Percentiles rank a stretch among this genome's conserved stretches.
Evolutionary conservation across 352 stramenopile species (phyloP).

Genomic region (Globisporangium apiculatum): DNA sequence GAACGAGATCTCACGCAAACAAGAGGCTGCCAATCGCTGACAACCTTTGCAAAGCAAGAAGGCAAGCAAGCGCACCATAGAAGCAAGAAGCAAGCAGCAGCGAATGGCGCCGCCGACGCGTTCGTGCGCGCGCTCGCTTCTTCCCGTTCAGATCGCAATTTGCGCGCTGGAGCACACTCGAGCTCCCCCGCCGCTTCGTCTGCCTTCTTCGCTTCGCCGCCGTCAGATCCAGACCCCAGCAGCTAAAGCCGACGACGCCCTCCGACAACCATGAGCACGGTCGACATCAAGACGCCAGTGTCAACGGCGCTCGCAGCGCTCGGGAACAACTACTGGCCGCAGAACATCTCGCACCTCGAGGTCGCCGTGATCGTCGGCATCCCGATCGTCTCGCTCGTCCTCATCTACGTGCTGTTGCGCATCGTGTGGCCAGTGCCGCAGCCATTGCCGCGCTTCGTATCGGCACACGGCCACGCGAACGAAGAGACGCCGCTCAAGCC

Average conservation of each 20-base stretch:
- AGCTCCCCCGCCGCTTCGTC: not conserved
- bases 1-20: too few species aligned
- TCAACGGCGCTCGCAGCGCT: conserved; percentile 2
- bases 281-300: conserved; percentile 10
- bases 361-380: conserved; percentile 25
- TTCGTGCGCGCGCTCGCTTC: too few species aligned
- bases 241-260: too few species aligned
- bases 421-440: conserved; percentile 54
- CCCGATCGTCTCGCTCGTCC: conserved; percentile 35
- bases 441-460: conserved; percentile 24
- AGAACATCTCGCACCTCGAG: conserved; percentile 15
- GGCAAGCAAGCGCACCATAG: too few species aligned
- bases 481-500: conserved; percentile 26
- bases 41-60: too few species aligned
- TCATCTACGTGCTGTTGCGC: conserved; percentile 58
- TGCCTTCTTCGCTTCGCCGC: not conserved
- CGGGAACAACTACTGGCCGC: conserved; percentile 15
- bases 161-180: conserved; percentile 12
- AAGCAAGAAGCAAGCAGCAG: too few species aligned
- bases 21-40: too few species aligned
- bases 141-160: conserved; percentile 12
- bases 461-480: conserved; percentile 24
- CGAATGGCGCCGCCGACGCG: too few species aligned
- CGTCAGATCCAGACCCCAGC: not conserved
- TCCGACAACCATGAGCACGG: conserved; percentile 8